These are phyloP conservation scores for Plantago major DNA, from an alignment of 257 asterid genomes.

Conservation along the genomic window DNA sequence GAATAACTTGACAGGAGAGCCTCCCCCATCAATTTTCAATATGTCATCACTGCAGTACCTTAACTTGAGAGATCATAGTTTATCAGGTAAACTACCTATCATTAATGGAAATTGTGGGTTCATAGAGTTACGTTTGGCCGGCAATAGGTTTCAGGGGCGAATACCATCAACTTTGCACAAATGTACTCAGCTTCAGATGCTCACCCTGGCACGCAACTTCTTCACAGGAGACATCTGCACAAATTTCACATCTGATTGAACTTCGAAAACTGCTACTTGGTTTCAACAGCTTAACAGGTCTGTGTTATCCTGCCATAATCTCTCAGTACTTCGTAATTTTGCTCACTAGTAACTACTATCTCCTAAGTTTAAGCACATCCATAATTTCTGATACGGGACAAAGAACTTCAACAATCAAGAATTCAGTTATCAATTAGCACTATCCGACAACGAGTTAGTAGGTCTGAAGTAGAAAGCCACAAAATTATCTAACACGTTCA, in stretches of 20 bases:
- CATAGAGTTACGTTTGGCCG: not conserved
- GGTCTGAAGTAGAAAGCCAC: no score
- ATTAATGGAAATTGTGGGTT: not conserved
- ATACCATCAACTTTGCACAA: slow-evolving; percentile 1
- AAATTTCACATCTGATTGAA: not conserved
- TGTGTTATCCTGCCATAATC: no score
- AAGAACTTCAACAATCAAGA: no score
- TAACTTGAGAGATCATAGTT: not conserved
- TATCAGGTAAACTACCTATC: slow-evolving; percentile 21
- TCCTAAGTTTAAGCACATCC: no score
- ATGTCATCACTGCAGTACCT: slow-evolving; percentile 14
- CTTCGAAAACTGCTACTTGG: not conserved
- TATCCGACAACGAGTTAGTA: no score
- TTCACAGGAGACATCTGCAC: not conserved
- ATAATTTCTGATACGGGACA: no score
- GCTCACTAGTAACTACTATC: no score
- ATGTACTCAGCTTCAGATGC: not conserved
- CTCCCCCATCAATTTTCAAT: slow-evolving; percentile 28
- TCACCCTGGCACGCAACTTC: not conserved
- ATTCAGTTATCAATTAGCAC: no score
- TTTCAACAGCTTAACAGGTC: slow-evolving; percentile 19
- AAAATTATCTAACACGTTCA: no score
- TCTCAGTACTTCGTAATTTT: no score
- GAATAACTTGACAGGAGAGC: slow-evolving; percentile 20
- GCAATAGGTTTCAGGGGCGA: slow-evolving; percentile 8